A percentile compares a stretch with the other conserved stretches of the same genome.
Conservation (phyloP, 176 grass and related monocot species). For the Melocanna baccifera region DNA sequence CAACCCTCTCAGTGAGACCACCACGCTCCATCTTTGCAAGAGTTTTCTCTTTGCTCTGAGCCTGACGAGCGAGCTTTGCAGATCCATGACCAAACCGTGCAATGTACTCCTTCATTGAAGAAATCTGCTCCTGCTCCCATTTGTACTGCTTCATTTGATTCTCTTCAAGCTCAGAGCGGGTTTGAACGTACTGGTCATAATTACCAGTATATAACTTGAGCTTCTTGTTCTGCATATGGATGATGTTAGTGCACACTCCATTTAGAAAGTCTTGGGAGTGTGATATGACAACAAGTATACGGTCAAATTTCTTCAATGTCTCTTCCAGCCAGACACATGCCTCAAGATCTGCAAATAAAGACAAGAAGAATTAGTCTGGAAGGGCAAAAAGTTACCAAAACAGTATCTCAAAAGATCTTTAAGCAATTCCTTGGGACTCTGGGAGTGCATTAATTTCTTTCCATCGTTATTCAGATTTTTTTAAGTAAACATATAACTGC, state of each 20-base stretch:
- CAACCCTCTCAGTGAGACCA: constrained; percentile 79
- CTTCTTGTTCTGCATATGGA: constrained; percentile 94
- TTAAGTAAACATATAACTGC: not conserved
- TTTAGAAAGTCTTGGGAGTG: constrained; percentile 94
- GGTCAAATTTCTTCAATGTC: constrained; percentile 76
- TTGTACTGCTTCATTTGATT: constrained; percentile 98
- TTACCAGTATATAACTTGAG: constrained; percentile 91
- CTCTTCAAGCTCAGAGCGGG: constrained; percentile 80
- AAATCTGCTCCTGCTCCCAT: constrained; percentile 98
- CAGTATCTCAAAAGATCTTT: not conserved
- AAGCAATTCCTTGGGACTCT: not conserved
- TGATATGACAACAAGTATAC: constrained; percentile 81
- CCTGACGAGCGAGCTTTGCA: constrained; percentile 93
- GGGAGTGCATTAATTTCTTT: not conserved
- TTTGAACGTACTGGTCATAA: constrained; percentile 89
- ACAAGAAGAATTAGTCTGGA: not conserved
- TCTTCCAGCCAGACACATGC: constrained; percentile 97
- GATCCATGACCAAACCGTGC: constrained; percentile 96
- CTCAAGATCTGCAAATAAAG: constrained; percentile 72
- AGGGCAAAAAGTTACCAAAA: not conserved
- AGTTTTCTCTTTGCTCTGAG: constrained; percentile 95
- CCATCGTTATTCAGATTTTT: not conserved
- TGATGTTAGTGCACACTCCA: constrained; percentile 92
- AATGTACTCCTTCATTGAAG: constrained; percentile 95
- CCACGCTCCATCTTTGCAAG: constrained; percentile 97